Evolutionary conservation across 1,284 basidiomycete genomes (phyloP).

Genomic region (Exsudoporus floridanus): DNA sequence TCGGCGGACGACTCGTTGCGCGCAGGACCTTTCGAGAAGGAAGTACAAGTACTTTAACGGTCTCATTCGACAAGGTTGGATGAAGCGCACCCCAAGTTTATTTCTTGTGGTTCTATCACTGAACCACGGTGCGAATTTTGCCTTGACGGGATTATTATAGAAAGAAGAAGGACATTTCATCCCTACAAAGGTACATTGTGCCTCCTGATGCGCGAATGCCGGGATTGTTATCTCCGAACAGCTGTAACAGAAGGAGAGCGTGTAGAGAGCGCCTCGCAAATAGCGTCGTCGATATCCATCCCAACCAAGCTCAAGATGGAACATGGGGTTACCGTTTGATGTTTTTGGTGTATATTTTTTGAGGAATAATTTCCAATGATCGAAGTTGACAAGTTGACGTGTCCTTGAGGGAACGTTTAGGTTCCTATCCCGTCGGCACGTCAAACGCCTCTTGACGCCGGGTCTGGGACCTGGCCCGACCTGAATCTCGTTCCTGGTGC

Average conservation of each 20-base stretch:
- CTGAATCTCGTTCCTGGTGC: constrained; percentile 25
- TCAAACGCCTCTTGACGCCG: no score
- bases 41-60: background rate
- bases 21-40: background rate
- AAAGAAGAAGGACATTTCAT: background rate
- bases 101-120: background rate
- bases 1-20: background rate
- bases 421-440: background rate
- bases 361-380: no score
- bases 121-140: background rate
- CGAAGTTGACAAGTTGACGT: constrained; percentile 1
- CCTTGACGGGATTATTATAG: background rate
- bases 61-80: background rate
- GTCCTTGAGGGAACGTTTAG: background rate
- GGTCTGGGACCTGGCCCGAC: no score
- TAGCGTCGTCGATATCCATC: background rate
- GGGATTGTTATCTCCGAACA: constrained; percentile 13
- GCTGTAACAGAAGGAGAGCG: background rate
- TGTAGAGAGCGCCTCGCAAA: constrained; percentile 10
- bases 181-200: constrained; percentile 15
- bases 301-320: no score
- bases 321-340: background rate
- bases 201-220: constrained; percentile 16
- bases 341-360: background rate
- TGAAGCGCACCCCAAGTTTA: background rate